These are phyloP conservation scores for Nicotiana tomentosiformis DNA, from an alignment of 257 asterid species.

Conservation along the genomic window DNA sequence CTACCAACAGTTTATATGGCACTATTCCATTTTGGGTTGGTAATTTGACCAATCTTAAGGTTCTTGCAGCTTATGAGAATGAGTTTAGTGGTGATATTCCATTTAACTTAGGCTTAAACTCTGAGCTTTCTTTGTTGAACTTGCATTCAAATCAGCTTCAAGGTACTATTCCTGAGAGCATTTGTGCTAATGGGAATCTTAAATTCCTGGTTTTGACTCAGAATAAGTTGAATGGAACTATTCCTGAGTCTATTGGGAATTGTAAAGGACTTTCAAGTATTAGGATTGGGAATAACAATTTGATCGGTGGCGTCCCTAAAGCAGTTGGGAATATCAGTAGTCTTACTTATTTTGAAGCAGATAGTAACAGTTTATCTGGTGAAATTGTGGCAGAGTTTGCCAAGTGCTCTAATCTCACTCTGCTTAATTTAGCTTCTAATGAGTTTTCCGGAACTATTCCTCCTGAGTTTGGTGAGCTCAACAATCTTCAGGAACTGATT, in stretches of 20 bases:
- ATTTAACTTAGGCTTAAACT: constrained; percentile 44
- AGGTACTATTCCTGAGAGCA: constrained; percentile 64
- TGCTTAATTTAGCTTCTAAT: constrained; percentile 85
- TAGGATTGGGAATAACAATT: constrained; percentile 72
- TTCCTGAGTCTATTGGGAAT: constrained; percentile 63
- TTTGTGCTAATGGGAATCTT: constrained; percentile 66
- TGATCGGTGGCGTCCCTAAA: constrained; percentile 66
- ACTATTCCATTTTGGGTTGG: constrained; percentile 76
- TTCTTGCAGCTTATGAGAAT: constrained; percentile 82
- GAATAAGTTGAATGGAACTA: constrained; percentile 53
- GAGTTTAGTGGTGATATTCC: constrained; percentile 65
- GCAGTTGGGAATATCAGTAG: constrained; percentile 74
- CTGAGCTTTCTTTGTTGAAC: constrained; percentile 56
- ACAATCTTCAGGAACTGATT: constrained; percentile 77
- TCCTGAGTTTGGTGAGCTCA: constrained; percentile 61
- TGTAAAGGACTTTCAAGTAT: constrained; percentile 72
- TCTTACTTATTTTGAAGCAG: constrained; percentile 92
- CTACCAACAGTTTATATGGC: constrained; percentile 53
- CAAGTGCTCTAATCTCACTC: constrained; percentile 65
- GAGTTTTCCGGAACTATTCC: constrained; percentile 69
- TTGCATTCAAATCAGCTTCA: constrained; percentile 74
- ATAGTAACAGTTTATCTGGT: constrained; percentile 73
- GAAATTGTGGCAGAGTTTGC: constrained; percentile 74
- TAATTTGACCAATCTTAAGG: constrained; percentile 48
- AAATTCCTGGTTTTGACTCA: constrained; percentile 71